Evolutionary conservation across 2,329 filamentous ascomycete species (phyloP).

Genomic region (Stachybotrys chlorohalonatus): DNA sequence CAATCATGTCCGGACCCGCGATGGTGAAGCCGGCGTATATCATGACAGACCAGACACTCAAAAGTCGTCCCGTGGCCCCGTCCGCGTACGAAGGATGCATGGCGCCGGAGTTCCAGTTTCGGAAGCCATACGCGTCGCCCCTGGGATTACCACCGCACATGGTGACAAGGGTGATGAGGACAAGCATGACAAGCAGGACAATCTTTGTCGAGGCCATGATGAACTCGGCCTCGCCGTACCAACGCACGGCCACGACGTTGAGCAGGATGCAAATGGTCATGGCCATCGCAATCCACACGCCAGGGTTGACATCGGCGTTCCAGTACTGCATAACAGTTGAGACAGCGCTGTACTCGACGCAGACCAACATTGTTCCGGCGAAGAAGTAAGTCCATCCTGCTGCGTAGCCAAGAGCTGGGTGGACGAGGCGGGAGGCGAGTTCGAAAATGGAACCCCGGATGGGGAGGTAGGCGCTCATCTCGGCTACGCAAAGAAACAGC

Average conservation of each 20-base stretch:
- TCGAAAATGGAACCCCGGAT: conserved; percentile 46
- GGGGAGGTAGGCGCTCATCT: conserved; percentile 49
- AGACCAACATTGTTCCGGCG: conserved; percentile 34
- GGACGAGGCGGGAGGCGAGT: conserved; percentile 44
- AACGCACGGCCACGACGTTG: conserved; percentile 36
- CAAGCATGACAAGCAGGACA: conserved; percentile 41
- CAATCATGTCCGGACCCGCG: conserved; percentile 58
- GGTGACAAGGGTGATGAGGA: conserved; percentile 55
- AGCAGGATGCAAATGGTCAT: conserved; percentile 35
- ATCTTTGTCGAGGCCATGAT: conserved; percentile 50
- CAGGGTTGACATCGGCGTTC: conserved; percentile 31
- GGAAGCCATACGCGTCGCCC: conserved; percentile 54
- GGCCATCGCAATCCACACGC: conserved; percentile 39
- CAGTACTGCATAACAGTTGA: conserved; percentile 36
- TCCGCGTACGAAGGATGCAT: conserved; percentile 23
- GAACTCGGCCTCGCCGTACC: conserved; percentile 35
- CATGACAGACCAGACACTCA: conserved; percentile 46
- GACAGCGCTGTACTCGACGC: conserved; percentile 33
- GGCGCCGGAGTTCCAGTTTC: conserved; percentile 36
- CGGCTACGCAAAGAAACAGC: conserved; percentile 38
- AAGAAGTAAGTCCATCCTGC: conserved; percentile 44
- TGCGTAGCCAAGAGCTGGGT: conserved; percentile 48
- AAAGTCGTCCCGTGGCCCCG: conserved; percentile 50
- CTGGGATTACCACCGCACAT: conserved; percentile 61
- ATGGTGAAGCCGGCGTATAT: conserved; percentile 63